Evolutionary conservation across 139 green algal species (phyloP).

Genomic region (Monoraphidium neglectum): DNA sequence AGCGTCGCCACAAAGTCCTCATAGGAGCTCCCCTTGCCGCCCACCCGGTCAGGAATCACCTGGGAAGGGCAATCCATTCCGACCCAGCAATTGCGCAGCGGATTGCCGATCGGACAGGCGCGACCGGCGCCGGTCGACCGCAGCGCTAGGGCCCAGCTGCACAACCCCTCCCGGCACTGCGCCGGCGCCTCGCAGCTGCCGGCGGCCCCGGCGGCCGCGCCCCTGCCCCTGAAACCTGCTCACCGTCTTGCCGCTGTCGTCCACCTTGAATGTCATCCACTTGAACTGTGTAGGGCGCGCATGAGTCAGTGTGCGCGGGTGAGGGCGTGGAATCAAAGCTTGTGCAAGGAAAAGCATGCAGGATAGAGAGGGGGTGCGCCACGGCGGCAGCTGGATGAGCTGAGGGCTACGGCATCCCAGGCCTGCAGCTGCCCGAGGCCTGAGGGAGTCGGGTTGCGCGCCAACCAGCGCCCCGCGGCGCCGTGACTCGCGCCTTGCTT

Average conservation of each 20-base stretch:
- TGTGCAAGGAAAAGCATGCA: too few relatives aligned
- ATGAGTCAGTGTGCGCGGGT: too few relatives aligned
- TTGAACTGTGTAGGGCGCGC: slow-evolving; percentile 59
- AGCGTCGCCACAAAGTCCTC: slow-evolving; percentile 71
- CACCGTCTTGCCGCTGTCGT: slow-evolving; percentile 69
- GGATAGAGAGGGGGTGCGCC: too few relatives aligned
- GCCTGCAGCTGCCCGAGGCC: too few relatives aligned
- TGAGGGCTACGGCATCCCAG: too few relatives aligned
- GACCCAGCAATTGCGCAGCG: neutral
- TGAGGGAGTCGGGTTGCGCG: too few relatives aligned
- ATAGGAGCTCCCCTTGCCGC: slow-evolving; percentile 59
- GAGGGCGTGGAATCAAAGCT: too few relatives aligned
- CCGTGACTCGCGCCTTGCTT: too few relatives aligned
- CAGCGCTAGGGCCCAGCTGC: neutral
- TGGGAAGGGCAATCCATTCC: slow-evolving; percentile 20
- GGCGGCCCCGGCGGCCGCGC: neutral
- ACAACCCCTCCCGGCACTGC: neutral
- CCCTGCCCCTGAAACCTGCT: neutral
- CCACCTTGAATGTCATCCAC: slow-evolving; percentile 83
- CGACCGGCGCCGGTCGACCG: too few relatives aligned
- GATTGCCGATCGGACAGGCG: too few relatives aligned
- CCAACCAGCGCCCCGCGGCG: too few relatives aligned
- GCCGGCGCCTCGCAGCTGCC: neutral
- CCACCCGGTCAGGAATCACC: slow-evolving; percentile 74
- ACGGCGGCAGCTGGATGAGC: too few relatives aligned